A percentile compares a stretch with the other conserved stretches of the same genome.
phyloP scores from a whole-genome alignment of 306 rosid genomes.

The Cyclanthera cordifolia region DNA sequence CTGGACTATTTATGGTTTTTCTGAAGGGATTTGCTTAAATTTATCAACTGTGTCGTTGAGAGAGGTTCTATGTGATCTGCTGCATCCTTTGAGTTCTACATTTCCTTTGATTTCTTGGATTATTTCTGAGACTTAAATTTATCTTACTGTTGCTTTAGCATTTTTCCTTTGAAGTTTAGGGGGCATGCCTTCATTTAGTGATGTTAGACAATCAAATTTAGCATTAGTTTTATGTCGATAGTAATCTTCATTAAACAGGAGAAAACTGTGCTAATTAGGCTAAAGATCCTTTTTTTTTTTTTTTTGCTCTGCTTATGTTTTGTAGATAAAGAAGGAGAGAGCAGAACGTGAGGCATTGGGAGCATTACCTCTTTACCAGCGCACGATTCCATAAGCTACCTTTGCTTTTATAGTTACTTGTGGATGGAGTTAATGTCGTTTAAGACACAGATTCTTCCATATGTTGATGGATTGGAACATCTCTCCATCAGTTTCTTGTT shows the following conservation, averaged over 20 bases:
- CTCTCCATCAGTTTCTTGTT: constrained; percentile 9
- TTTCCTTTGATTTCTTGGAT: neutral
- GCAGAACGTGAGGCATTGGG: constrained; percentile 89
- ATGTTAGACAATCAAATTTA: neutral
- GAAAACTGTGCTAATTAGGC: neutral
- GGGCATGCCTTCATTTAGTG: neutral
- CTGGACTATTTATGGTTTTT: neutral
- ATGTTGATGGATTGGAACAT: constrained; percentile 21
- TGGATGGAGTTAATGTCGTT: constrained; percentile 17
- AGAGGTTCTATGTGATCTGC: neutral
- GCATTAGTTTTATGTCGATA: neutral
- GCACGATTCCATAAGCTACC: constrained; percentile 60
- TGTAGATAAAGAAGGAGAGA: constrained; percentile 82
- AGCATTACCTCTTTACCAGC: constrained; percentile 81
- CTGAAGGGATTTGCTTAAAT: neutral
- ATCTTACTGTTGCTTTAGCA: too few relatives aligned
- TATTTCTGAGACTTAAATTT: too few relatives aligned
- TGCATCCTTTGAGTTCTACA: neutral
- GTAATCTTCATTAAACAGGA: neutral
- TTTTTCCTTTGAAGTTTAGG: neutral
- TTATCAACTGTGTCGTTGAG: neutral
- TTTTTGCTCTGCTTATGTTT: neutral
- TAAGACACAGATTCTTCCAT: constrained; percentile 17
- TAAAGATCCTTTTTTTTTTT: neutral
- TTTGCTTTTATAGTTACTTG: constrained; percentile 22